Evolutionary conservation across 768 basidiomycete genomes (phyloP).

Genomic region (Hypholoma sublateritium): DNA sequence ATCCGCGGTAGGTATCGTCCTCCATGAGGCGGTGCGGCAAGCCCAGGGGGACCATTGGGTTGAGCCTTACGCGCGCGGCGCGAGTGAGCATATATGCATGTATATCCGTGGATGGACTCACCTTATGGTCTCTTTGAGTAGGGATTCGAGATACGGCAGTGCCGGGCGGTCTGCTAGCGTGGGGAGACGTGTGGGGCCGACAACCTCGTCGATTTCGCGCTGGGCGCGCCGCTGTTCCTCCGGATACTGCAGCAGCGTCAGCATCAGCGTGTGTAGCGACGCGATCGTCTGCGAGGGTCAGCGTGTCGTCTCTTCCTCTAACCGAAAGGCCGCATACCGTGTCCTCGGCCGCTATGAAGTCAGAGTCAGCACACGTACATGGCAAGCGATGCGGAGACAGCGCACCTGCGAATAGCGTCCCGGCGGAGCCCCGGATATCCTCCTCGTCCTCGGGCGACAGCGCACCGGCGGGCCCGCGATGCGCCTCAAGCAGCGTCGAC

Average conservation of each 20-base stretch:
- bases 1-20: slow-evolving; percentile 48
- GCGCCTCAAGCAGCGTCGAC: slow-evolving; percentile 41
- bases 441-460: slow-evolving; percentile 44
- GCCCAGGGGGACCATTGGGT: slow-evolving; percentile 48
- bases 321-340: slow-evolving; percentile 19
- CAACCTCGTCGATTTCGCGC: slow-evolving; percentile 48
- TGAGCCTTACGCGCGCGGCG: slow-evolving; percentile 35
- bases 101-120: slow-evolving; percentile 19
- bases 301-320: background rate
- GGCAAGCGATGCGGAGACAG: background rate
- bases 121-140: slow-evolving; percentile 49
- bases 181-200: slow-evolving; percentile 47
- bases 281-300: slow-evolving; percentile 43
- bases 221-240: slow-evolving; percentile 48
- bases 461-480: slow-evolving; percentile 32
- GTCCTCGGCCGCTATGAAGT: slow-evolving; percentile 24
- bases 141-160: slow-evolving; percentile 47
- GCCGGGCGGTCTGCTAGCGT: slow-evolving; percentile 41
- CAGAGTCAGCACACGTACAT: slow-evolving; percentile 7
- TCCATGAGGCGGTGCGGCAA: slow-evolving; percentile 52
- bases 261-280: slow-evolving; percentile 46
- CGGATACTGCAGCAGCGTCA: slow-evolving; percentile 56
- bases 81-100: background rate
- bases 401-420: slow-evolving; percentile 49
- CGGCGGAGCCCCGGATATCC: slow-evolving; percentile 58